Evolutionary conservation across 1,284 basidiomycete species (phyloP), one percentile per base, ranked within the genome.

Genomic region (Lignosus rhinocerotis): DNA sequence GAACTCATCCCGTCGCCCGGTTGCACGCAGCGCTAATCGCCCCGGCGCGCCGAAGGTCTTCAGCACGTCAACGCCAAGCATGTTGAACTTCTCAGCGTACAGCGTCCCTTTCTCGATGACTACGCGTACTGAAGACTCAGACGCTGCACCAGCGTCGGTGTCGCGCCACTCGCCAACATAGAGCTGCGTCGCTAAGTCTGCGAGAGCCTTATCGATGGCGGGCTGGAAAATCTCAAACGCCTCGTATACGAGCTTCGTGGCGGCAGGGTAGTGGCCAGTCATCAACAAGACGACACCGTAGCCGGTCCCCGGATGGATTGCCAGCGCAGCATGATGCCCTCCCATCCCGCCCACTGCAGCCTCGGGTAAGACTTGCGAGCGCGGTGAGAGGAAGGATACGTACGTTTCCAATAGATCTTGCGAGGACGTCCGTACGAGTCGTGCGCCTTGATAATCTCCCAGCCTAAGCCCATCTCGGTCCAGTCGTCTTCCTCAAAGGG

Each of bases 221-320:
- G 76, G 73, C 54, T 82, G 76, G 56, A 80, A 70, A 39, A 72
- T 69, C 31, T 70, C 69, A 17, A 77, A 72, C 9, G 73, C 72
- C 39, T 78, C 70, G 46, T 72, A 73, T 0, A 76, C 72, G 43
- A 82, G 67, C 38, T 64, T 65, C 16, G 63, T 64, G 1, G 77
- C 71, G 56, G 79, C 74, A 8, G 69, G 65, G 53, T 76, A 76
- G 16, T 67, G 72, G 3, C 78, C 80, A 0, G 78, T 76, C 52
- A 78, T 66, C 41, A 84, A 74, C 0, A 82, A 71, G 38, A 80
- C 70, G 47, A 83, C 71, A 0, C 80, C 80, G 51, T 78, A 81
- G 0, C 75, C 76, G 25, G 75, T 74, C n/a, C 75, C 75, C 2
- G 79, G 79, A 53, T 79, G 73, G 49, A 84, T 60, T 10, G 73